Conservation (phyloP, 768 basidiomycete species). For the Kwoniella sp. region DNA sequence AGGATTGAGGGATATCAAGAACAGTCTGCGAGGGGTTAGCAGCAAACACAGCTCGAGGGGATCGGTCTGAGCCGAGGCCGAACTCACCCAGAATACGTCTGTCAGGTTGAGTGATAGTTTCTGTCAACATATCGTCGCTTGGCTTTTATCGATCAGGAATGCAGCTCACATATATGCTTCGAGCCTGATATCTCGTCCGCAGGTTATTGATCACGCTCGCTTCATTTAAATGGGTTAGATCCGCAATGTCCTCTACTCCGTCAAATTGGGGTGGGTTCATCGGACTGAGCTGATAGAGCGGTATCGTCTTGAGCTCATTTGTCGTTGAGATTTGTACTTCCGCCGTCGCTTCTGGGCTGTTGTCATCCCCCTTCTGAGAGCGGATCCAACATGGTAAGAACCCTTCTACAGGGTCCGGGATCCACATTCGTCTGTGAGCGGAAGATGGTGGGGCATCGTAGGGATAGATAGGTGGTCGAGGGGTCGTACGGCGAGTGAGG, state of each 20-base stretch:
- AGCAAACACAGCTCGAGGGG: no score
- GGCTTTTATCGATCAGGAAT: neutral
- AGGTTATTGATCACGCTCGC: slow-evolving; percentile 99
- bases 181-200: slow-evolving; percentile 83
- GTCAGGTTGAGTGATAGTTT: neutral
- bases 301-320: slow-evolving; percentile 73
- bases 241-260: slow-evolving; percentile 95
- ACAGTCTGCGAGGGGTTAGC: slow-evolving; percentile 89
- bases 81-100: slow-evolving; percentile 48
- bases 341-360: slow-evolving; percentile 57
- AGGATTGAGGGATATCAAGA: slow-evolving; percentile 97
- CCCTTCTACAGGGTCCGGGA: slow-evolving; percentile 86
- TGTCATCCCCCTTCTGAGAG: slow-evolving; percentile 66
- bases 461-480: slow-evolving; percentile 6
- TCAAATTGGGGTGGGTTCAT: slow-evolving; percentile 99
- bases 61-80: neutral
- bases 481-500: slow-evolving; percentile 10
- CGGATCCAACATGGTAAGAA: slow-evolving; percentile 94
- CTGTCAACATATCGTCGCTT: neutral
- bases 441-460: slow-evolving; percentile 18
- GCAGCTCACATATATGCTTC: slow-evolving; percentile 47
- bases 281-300: slow-evolving; percentile 80
- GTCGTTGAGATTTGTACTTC: slow-evolving; percentile 82
- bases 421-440: slow-evolving; percentile 74
- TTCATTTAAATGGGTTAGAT: slow-evolving; percentile 96